phyloP scores from a whole-genome alignment of 257 asterid genomes.

The Solanum piurae region DNA sequence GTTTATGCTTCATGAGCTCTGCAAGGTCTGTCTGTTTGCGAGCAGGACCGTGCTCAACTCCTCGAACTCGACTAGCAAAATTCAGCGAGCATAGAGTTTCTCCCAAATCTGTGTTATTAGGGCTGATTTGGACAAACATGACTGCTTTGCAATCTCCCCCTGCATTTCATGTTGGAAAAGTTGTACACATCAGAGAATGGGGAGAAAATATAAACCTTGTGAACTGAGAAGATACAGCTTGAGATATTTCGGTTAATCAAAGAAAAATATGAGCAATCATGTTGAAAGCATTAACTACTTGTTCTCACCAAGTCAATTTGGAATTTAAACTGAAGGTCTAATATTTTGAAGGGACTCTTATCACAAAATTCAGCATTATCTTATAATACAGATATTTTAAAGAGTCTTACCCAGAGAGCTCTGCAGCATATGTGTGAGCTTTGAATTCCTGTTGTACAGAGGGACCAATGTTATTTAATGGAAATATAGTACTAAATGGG shows the following conservation, averaged over 20 bases:
- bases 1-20: slow-evolving; percentile 72
- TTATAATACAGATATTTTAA: not conserved
- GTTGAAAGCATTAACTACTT: not conserved
- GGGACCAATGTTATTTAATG: slow-evolving; percentile 4
- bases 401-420: slow-evolving; percentile 71
- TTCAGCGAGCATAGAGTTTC: slow-evolving; percentile 87
- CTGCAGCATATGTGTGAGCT: slow-evolving; percentile 97
- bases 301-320: not conserved
- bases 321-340: not conserved
- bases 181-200: not conserved
- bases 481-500: not conserved
- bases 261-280: not conserved
- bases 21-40: slow-evolving; percentile 57
- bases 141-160: slow-evolving; percentile 94
- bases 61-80: slow-evolving; percentile 89
- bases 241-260: not conserved
- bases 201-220: not conserved
- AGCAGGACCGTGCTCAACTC: slow-evolving; percentile 93
- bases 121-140: slow-evolving; percentile 85
- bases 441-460: slow-evolving; percentile 68
- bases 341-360: not conserved
- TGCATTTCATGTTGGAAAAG: slow-evolving; percentile 23
- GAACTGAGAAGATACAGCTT: not conserved
- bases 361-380: not conserved
- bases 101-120: slow-evolving; percentile 56